A percentile compares a stretch with the other conserved stretches of the same genome.
These are phyloP conservation scores for Eucalyptus decipiens DNA, from an alignment of 345 rosid genomes.

Conservation along the genomic window DNA sequence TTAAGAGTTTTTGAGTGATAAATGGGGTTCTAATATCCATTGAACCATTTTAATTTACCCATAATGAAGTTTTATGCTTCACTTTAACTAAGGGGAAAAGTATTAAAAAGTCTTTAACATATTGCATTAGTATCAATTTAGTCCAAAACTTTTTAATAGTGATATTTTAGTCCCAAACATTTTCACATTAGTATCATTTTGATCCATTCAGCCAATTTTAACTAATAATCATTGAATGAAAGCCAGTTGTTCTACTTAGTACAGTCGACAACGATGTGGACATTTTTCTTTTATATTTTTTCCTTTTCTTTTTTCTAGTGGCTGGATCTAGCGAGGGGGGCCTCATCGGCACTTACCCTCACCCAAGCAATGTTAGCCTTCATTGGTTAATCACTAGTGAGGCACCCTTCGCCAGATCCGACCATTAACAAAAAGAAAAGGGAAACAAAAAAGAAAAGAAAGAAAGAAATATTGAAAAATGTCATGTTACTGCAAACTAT, in stretches of 20 bases:
- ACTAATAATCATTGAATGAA: too few relatives aligned
- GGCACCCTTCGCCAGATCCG: rapidly evolving
- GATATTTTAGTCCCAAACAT: neutral
- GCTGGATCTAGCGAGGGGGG: rapidly evolving
- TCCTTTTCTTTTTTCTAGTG: too few relatives aligned
- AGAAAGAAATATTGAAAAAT: too few relatives aligned
- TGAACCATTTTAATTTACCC: neutral
- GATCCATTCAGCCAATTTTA: too few relatives aligned
- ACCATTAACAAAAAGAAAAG: neutral
- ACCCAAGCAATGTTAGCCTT: too few relatives aligned
- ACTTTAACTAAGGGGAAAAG: neutral
- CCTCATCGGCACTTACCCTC: too few relatives aligned
- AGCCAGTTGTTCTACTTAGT: rapidly evolving
- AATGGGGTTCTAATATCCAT: neutral
- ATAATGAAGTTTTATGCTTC: neutral
- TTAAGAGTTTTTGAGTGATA: neutral
- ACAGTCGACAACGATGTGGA: rapidly evolving
- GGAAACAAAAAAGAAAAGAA: neutral
- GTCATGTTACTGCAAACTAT: neutral
- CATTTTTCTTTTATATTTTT: too few relatives aligned
- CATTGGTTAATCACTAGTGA: neutral
- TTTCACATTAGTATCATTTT: too few relatives aligned
- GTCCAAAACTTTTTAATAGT: too few relatives aligned
- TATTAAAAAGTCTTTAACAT: too few relatives aligned
- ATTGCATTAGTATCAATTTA: neutral